phyloP scores from a whole-genome alignment of 345 rosid species.

The Populus simonii region DNA sequence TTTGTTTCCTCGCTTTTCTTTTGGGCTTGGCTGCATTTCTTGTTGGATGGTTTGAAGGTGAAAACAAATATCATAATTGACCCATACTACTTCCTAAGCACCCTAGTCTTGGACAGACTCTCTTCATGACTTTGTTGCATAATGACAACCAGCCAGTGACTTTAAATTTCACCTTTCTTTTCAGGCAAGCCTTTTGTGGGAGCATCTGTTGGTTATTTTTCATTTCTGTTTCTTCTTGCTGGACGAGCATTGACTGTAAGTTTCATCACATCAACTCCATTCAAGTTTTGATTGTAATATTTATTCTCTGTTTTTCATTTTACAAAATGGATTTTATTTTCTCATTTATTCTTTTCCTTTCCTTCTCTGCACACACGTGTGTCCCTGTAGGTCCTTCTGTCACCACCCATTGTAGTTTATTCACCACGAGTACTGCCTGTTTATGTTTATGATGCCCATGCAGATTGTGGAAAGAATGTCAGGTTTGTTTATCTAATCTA shows the following conservation, averaged over 20 bases:
- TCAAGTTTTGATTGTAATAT: constrained; percentile 7
- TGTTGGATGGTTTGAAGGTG: constrained; percentile 87
- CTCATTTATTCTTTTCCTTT: not conserved
- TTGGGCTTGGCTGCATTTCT: constrained; percentile 98
- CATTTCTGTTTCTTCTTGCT: constrained; percentile 87
- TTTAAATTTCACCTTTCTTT: constrained; percentile 21
- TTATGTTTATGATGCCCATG: constrained; percentile 96
- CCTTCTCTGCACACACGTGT: not conserved
- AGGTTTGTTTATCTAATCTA: constrained; percentile 43
- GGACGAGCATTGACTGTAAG: constrained; percentile 98
- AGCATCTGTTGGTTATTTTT: constrained; percentile 98
- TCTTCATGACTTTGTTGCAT: not conserved
- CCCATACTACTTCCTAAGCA: constrained; percentile 16
- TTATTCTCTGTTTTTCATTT: constrained; percentile 7
- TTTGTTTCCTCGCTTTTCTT: constrained; percentile 89
- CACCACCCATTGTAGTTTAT: constrained; percentile 98
- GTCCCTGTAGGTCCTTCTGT: constrained; percentile 81
- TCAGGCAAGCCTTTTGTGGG: constrained; percentile 94
- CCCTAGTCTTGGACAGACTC: not conserved
- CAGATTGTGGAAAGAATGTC: constrained; percentile 96
- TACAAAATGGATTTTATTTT: not conserved
- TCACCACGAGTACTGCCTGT: constrained; percentile 98
- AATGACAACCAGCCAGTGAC: constrained; percentile 6
- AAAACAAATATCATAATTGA: constrained; percentile 10
- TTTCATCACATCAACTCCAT: constrained; percentile 3